Conservation (phyloP, 176 grass and related monocot genomes). For the Oryza longistaminata region DNA sequence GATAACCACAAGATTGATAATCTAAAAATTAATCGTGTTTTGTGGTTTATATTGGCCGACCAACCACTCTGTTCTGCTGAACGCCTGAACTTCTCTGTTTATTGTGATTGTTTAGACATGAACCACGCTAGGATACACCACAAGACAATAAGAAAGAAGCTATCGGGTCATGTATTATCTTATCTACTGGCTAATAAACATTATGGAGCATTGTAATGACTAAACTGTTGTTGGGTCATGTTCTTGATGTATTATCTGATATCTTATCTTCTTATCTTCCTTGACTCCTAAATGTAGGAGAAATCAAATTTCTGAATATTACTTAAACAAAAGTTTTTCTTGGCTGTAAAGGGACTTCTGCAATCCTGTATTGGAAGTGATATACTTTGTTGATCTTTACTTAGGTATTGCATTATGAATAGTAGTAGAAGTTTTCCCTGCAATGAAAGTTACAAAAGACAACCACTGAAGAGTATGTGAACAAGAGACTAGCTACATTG, state of each 20-base stretch:
- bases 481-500: not conserved
- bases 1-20: slow-evolving; percentile 40
- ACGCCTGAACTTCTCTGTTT: slow-evolving; percentile 30
- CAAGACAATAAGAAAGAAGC: slow-evolving; percentile 8
- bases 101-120: slow-evolving; percentile 25
- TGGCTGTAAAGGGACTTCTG: not conserved
- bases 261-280: not conserved
- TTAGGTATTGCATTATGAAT: not conserved
- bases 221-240: not conserved
- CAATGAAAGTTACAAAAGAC: not conserved
- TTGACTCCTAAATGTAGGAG: not conserved
- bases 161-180: slow-evolving; percentile 33
- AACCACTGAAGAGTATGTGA: no score
- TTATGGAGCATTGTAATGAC: not conserved
- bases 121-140: slow-evolving; percentile 13
- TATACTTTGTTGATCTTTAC: not conserved
- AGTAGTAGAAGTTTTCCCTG: not conserved
- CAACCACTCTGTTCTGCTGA: slow-evolving; percentile 51
- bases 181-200: slow-evolving; percentile 24
- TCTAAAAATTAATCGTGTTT: slow-evolving; percentile 14
- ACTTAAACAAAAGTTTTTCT: not conserved
- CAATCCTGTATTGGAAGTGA: not conserved
- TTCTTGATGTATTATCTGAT: not conserved
- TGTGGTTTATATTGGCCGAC: slow-evolving; percentile 59
- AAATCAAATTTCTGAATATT: not conserved